phyloP scores from a whole-genome alignment of 169 alveolate genomes.

The Babesia sp. region DNA sequence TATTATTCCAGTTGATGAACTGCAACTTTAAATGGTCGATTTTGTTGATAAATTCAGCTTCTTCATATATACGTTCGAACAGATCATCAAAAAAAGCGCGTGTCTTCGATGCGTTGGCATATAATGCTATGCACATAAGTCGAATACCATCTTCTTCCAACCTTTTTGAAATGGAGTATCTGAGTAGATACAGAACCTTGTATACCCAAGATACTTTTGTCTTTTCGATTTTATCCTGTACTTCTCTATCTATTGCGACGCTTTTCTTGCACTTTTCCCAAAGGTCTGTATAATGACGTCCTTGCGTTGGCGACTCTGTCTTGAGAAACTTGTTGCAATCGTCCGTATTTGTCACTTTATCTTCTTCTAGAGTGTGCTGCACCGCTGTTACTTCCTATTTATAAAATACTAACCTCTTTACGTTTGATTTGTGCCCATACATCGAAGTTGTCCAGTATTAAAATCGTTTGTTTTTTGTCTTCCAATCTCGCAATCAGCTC shows the following conservation, averaged over 20 bases:
- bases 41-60: neutral
- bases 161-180: slow-evolving; percentile 30
- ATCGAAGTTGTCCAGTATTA: slow-evolving; percentile 19
- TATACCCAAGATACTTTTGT: slow-evolving; percentile 47
- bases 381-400: neutral
- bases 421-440: slow-evolving; percentile 24
- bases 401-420: neutral
- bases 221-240: neutral
- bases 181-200: slow-evolving; percentile 36
- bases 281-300: neutral
- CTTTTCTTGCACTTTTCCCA: neutral
- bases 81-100: slow-evolving; percentile 47
- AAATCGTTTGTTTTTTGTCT: neutral
- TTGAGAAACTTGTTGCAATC: neutral
- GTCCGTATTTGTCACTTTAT: too few relatives aligned
- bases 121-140: slow-evolving; percentile 33
- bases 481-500: slow-evolving; percentile 1
- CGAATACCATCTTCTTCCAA: slow-evolving; percentile 10
- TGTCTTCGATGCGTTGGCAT: slow-evolving; percentile 28
- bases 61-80: slow-evolving; percentile 6
- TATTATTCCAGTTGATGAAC: neutral
- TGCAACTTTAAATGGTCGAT: neutral
- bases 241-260: neutral
- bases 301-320: neutral
- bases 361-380: neutral